phyloP scores from a whole-genome alignment of 2,329 filamentous ascomycete species.

The Penicillium sp. region DNA sequence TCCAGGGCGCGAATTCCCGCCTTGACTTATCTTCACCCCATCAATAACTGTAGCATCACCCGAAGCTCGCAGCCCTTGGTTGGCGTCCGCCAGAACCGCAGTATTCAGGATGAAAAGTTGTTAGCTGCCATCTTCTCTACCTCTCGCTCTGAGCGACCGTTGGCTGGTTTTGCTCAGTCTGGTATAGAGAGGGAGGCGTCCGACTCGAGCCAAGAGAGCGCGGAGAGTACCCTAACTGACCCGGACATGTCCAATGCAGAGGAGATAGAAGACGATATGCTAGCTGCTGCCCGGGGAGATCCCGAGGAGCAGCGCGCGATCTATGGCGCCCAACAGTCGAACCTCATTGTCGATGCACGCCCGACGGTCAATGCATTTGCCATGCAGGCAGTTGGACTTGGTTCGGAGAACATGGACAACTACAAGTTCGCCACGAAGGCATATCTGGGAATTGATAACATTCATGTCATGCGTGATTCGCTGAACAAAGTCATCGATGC shows the following conservation, averaged over 20 bases:
- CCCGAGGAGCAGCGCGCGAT: slow-evolving; percentile 67
- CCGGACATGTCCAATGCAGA: slow-evolving; percentile 66
- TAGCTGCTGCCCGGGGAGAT: slow-evolving; percentile 60
- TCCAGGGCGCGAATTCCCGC: slow-evolving; percentile 87
- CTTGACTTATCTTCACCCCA: slow-evolving; percentile 89
- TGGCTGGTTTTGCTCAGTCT: slow-evolving; percentile 44
- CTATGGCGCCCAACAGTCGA: slow-evolving; percentile 90
- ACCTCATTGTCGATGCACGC: slow-evolving; percentile 93
- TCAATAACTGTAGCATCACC: slow-evolving; percentile 97
- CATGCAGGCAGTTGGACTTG: slow-evolving; percentile 90
- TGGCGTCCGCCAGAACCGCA: slow-evolving; percentile 83
- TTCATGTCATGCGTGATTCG: slow-evolving; percentile 95
- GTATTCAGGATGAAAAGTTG: slow-evolving; percentile 93
- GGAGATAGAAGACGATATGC: slow-evolving; percentile 69
- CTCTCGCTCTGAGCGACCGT: slow-evolving; percentile 53
- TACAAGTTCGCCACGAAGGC: slow-evolving; percentile 91
- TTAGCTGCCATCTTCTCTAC: slow-evolving; percentile 91
- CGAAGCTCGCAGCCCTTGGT: slow-evolving; percentile 90
- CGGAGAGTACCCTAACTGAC: slow-evolving; percentile 42
- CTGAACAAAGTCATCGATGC: slow-evolving; percentile 85
- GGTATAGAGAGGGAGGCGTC: slow-evolving; percentile 49
- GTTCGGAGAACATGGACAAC: slow-evolving; percentile 97
- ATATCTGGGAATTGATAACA: slow-evolving; percentile 96
- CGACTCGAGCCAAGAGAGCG: slow-evolving; percentile 55
- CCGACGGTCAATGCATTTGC: slow-evolving; percentile 92